A percentile compares a stretch with the other conserved stretches of the same genome.
Evolutionary conservation across 768 basidiomycete species (phyloP).

Genomic region (Russula sp.): DNA sequence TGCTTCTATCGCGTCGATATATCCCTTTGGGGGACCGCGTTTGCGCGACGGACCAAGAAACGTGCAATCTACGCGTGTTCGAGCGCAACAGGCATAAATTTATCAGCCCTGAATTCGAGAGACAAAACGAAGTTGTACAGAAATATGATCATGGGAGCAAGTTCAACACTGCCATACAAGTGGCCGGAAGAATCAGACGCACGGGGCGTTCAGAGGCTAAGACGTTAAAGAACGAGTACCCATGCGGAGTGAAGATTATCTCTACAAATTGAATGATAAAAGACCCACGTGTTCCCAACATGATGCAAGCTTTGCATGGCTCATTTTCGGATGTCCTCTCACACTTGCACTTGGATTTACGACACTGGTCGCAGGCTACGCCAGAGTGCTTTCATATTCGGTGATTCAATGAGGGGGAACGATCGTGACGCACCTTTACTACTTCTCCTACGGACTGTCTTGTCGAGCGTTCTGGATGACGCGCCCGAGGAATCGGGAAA

Average conservation of each 20-base stretch:
- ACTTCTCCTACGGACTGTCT: constrained; percentile 59
- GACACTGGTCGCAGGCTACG: constrained; percentile 80
- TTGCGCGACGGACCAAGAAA: constrained; percentile 75
- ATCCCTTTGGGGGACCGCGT: constrained; percentile 87
- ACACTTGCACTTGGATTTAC: constrained; percentile 72
- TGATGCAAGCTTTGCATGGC: constrained; percentile 69
- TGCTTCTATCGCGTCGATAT: constrained; percentile 91
- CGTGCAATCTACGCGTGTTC: constrained; percentile 52
- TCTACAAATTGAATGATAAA: background rate
- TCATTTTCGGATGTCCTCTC: constrained; percentile 54
- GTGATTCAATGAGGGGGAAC: background rate
- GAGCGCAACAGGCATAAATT: constrained; percentile 1
- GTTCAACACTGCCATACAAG: background rate
- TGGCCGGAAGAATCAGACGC: background rate
- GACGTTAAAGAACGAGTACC: constrained; percentile 1
- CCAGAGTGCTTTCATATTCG: background rate
- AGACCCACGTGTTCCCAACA: constrained; percentile 60
- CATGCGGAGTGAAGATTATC: background rate
- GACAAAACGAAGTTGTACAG: background rate
- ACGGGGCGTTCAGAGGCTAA: background rate
- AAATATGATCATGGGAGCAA: too few relatives aligned
- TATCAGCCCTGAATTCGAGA: constrained; percentile 16
- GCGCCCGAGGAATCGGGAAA: constrained; percentile 22
- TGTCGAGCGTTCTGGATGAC: constrained; percentile 32
- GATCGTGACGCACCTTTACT: constrained; percentile 51